These are phyloP conservation scores for Hypholoma fasciculare DNA, from an alignment of 768 basidiomycete species.

Conservation along the genomic window DNA sequence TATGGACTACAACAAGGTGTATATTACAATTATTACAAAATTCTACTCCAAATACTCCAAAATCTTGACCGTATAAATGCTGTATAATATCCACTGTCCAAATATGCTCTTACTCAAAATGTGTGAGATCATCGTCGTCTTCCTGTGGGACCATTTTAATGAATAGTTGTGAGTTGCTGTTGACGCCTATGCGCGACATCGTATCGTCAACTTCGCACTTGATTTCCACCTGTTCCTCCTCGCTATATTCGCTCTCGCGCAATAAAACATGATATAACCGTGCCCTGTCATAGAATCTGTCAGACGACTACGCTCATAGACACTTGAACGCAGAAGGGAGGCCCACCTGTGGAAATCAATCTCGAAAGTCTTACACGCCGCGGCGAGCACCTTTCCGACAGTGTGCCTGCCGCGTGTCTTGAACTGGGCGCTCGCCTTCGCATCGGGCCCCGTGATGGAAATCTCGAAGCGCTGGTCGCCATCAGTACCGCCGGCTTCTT, in stretches of 20 bases:
- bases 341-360: conserved; percentile 30
- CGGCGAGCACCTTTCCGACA: conserved; percentile 39
- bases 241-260: conserved; percentile 11
- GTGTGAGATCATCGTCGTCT: neutral
- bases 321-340: neutral
- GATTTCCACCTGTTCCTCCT: conserved; percentile 9
- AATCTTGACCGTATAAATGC: neutral
- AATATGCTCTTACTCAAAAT: neutral
- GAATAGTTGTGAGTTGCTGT: neutral
- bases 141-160: neutral
- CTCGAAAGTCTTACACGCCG: conserved; percentile 39
- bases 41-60: neutral
- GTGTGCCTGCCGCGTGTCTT: conserved; percentile 43
- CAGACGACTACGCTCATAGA: neutral
- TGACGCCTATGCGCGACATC: conserved; percentile 21
- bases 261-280: conserved; percentile 13
- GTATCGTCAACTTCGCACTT: conserved; percentile 23
- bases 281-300: conserved; percentile 11
- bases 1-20: no score
- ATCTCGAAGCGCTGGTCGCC: conserved; percentile 29
- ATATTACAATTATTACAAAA: no score
- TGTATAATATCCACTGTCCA: neutral
- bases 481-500: conserved; percentile 3
- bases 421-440: conserved; percentile 30
- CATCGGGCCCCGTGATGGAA: conserved; percentile 22